Evolutionary conservation across 2,329 filamentous ascomycete genomes (phyloP), one percentile per base, ranked within the genome.

Genomic region (Eutypa lata): DNA sequence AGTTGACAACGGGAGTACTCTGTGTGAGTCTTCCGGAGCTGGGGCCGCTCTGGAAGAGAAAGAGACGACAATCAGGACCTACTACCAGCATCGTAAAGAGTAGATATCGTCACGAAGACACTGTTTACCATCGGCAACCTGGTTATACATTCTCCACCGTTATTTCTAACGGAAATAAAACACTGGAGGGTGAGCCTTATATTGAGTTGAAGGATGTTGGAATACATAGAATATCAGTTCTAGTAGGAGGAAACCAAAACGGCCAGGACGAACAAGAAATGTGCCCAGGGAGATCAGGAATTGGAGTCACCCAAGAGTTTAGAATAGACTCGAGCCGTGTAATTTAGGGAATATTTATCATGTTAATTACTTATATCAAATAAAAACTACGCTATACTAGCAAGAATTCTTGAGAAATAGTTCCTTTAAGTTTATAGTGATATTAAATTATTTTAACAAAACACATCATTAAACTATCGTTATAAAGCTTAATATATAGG

Each of bases 11-110:
- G 10, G 55, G 56, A 3, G 24, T 55, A 7, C 56, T 60, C 5
- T 61, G 56, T 31, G 53, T 57, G 3, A 50, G 56, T 44, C 53
- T 61, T 28, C 58, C 59, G 5, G 58, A 61, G 40, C 21, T 60
- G 13, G 54, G 49, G 13, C 44, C 48, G 2, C 46, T 58, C 2
- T 48, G 51, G 35, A 44, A 21, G 7, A 57, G 28, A 22, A 51
- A 28, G 42, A 48, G 50, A 47, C 46, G 49, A 19, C 13, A 14
- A 35, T 8, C 22, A n/a, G 35, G 16, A 8, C 49, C 49, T 14
- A 52, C 14, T 33, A 35, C n/a, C n/a, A 52, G 49, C 24, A 49
- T 51, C 16, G 22, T 49, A 21, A 48, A 52, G 16, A 40, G 49
- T 7, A 19, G 21, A 2, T 52, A 52, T 42, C 38, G 14, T 7